Base-by-base conservation (phyloP, 805 yeast species). In the Kuraishia capsulata region DNA sequence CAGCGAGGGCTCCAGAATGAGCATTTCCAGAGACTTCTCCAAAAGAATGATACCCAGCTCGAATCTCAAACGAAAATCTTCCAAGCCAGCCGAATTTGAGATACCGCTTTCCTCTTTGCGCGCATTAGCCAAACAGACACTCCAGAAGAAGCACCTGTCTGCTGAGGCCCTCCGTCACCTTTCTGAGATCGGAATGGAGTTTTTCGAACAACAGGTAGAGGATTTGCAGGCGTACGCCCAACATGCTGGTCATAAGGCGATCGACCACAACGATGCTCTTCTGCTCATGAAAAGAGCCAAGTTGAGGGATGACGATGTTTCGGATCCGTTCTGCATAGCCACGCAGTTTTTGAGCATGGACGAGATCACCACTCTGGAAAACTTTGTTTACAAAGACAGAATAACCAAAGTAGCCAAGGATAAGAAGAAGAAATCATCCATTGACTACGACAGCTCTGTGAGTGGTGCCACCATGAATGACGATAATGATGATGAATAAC, bases 191-290 rank as follows among this genome's bases (percentile, higher is more conserved):
- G 59, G 67, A 2, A 50, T 52, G 18, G 59, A 55, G 31, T 67
- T 67, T 35, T 48, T 67, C 30, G 42, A 46, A 19, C 61, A 59
- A 18, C 58, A 65, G 39, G 40, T 61, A 44, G 41, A 37, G 0
- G 69, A 65, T 41, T 47, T 66, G 35, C 44, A 51, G 17, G 54
- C 59, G 3, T 61, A 57, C 43, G 62, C 65, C 2, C 46, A 41
- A 13, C 67, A 62, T 42, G 44, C 52, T 16, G 51, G 49, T 4
- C 44, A 60, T 10, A 47, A 53, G 19, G 45, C 45, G 5, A 53
- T 64, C 11, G 51, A 48, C 26, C 51, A 51, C 17, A 54, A 52
- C 23, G 70, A 66, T 44, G 58, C 60, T 5, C 43, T 57, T 24
- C 46, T 66, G 20, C 45, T 56, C 23, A 45, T 64, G 42, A 56